Evolutionary conservation across 2,329 filamentous ascomycete species (phyloP).

Genomic region (Coleophoma cylindrospora): DNA sequence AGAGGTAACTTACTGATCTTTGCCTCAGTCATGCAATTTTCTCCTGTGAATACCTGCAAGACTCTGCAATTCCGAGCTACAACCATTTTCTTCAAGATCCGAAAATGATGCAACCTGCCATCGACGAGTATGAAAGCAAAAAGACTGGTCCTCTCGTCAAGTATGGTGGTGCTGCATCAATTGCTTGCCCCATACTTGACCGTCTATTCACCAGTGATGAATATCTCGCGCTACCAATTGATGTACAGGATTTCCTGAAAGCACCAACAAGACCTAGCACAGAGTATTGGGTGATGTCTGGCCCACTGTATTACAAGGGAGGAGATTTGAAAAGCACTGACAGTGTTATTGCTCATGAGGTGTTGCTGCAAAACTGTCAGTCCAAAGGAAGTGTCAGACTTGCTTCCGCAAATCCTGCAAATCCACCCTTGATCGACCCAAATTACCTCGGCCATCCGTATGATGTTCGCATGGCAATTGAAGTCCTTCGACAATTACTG

Average conservation of each 20-base stretch:
- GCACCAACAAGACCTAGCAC: neutral
- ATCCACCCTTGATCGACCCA: slow-evolving; percentile 2
- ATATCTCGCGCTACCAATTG: neutral
- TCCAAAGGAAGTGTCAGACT: slow-evolving; percentile 4
- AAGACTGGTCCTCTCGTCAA: neutral
- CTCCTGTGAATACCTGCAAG: slow-evolving; percentile 1
- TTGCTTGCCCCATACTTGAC: neutral
- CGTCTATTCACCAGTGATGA: neutral
- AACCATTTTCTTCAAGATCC: neutral
- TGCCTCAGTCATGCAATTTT: neutral
- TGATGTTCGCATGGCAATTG: neutral
- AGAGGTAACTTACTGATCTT: neutral
- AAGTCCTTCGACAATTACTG: neutral
- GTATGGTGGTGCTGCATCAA: neutral
- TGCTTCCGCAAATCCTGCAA: neutral
- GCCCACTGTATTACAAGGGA: neutral
- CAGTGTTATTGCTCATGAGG: neutral
- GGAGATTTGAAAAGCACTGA: neutral
- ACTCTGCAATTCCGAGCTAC: neutral
- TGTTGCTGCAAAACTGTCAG: neutral
- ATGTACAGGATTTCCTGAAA: neutral
- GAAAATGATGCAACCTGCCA: neutral
- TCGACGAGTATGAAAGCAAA: neutral
- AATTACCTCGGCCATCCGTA: slow-evolving; percentile 3
- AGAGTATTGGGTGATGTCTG: slow-evolving; percentile 1